These are phyloP conservation scores for Aspergillus panamensis DNA, from an alignment of 495 filamentous ascomycete genomes.

Conservation along the genomic window DNA sequence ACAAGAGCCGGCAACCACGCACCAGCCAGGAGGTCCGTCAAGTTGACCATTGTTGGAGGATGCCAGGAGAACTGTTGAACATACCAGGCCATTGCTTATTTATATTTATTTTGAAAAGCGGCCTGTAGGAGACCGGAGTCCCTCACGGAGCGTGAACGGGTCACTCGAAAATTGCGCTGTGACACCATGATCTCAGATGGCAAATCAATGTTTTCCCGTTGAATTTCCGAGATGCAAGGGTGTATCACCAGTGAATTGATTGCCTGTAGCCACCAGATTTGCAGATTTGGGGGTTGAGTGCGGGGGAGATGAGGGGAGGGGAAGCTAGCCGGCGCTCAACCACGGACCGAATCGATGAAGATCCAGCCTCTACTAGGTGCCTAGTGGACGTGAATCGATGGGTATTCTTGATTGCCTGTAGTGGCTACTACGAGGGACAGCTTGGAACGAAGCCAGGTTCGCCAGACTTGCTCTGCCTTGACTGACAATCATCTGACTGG, in stretches of 20 bases:
- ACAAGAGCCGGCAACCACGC: conserved; percentile 30
- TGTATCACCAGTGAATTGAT: not conserved
- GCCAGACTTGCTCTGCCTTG: not conserved
- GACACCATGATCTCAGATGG: not conserved
- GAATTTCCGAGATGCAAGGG: conserved; percentile 12
- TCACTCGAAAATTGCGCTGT: conserved; percentile 12
- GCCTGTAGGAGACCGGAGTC: not conserved
- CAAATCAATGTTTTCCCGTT: conserved; percentile 9
- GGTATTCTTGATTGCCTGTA: too few relatives aligned
- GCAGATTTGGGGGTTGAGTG: not conserved
- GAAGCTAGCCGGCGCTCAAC: not conserved
- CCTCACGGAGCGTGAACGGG: not conserved
- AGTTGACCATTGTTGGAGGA: conserved; percentile 27
- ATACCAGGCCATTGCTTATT: not conserved
- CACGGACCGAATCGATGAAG: not conserved
- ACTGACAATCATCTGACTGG: conserved; percentile 18
- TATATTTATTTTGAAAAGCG: conserved; percentile 1
- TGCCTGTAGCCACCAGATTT: not conserved
- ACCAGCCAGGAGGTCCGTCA: conserved; percentile 25
- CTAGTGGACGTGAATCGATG: not conserved
- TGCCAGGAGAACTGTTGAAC: not conserved
- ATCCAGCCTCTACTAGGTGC: not conserved
- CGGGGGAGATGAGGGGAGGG: not conserved
- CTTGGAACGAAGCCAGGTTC: too few relatives aligned
- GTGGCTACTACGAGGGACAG: not conserved